These are phyloP conservation scores for Aspergillus fumigatus DNA, from an alignment of 2,329 filamentous ascomycete genomes.

Conservation along the genomic window DNA sequence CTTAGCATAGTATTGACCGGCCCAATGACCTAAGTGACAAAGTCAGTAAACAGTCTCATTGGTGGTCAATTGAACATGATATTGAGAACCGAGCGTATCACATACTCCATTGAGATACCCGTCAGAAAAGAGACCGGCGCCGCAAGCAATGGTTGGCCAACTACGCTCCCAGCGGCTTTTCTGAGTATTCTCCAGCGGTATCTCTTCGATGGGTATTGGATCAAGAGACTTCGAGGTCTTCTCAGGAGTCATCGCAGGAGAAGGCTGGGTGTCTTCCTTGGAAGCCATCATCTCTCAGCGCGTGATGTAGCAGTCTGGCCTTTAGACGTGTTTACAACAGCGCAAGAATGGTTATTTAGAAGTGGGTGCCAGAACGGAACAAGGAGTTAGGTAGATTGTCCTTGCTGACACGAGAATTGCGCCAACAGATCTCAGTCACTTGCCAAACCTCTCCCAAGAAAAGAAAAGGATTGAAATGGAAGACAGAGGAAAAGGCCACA, in stretches of 20 bases:
- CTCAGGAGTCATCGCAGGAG: neutral
- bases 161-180: constrained; percentile 50
- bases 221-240: constrained; percentile 1
- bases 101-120: constrained; percentile 83
- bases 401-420: neutral
- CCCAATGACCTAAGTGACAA: constrained; percentile 63
- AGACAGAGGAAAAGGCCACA: neutral
- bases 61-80: neutral
- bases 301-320: neutral
- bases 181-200: constrained; percentile 21
- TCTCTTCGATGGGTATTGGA: constrained; percentile 13
- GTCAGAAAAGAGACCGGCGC: constrained; percentile 84
- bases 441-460: neutral
- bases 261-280: neutral
- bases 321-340: neutral
- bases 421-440: neutral
- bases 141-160: constrained; percentile 79
- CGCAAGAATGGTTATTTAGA: neutral
- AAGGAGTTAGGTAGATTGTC: neutral
- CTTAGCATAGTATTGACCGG: constrained; percentile 74
- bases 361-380: neutral
- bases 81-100: constrained; percentile 3
- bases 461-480: neutral
- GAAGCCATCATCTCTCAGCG: neutral
- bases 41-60: neutral